Evolutionary conservation across 768 basidiomycete species (phyloP), one percentile per base, ranked within the genome.

Genomic region (Termitomyces sp.): DNA sequence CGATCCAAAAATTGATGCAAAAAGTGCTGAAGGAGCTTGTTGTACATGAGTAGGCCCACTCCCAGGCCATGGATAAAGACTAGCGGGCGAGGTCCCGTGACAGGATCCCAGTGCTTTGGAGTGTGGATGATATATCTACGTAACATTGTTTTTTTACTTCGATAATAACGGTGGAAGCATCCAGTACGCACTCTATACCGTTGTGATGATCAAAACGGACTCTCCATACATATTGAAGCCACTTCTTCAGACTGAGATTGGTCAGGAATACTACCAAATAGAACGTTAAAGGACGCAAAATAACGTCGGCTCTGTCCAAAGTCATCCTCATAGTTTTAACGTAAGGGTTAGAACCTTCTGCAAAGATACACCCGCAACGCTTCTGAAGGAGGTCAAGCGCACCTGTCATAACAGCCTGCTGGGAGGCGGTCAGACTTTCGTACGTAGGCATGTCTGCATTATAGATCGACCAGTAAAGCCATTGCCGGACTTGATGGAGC

Each of bases 51-150:
- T 12, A 92, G 70, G 3, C 94, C 94, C 49, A 95, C 78, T 10
- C 94, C 94, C 1, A 98, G 82, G 3, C 95, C 95, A 65, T 97
- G 94, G 37, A 93, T 69, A 67, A 94, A 92, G 16, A 97, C 79
- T 37, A 95, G 71, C 0, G 94, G 94, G 42, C 83, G 80, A 31
- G 77, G 78, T 26, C 82, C 85, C 41, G 67, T 76, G 18, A 69
- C 67, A 3, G 82, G 70, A 46, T 85, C 75, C 91, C 92, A 94
- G 14, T 74, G 69, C 8, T 72, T 64, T 2, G 94, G 94, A 36
- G 86, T 74, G 43, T 88, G 84, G 22, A 94, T 69, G 26, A 94
- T 76, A 68, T 93, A 94, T 64, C 89, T 91, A 46, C 8, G 36
- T 54, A 26, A 53, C 12, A 52, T 52, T 14, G 26, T 52, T 31